phyloP scores from a whole-genome alignment of 2,329 filamentous ascomycete species.

The Leptographium wingfieldii region DNA sequence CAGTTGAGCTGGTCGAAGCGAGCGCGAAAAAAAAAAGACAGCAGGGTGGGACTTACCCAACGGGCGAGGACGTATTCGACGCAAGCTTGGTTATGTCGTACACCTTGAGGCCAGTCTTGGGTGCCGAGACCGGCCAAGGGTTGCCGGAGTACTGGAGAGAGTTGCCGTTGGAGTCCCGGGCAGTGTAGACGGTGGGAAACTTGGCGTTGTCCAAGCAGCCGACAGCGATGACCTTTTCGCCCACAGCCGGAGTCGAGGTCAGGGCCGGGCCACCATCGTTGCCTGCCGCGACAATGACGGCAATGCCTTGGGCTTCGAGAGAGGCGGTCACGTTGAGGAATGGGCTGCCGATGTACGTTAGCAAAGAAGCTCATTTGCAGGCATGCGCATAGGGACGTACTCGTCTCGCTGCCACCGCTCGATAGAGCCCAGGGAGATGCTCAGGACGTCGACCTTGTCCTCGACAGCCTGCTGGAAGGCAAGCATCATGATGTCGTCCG shows the following conservation, averaged over 20 bases:
- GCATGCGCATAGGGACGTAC: neutral
- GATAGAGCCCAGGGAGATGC: slow-evolving; percentile 35
- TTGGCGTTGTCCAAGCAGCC: slow-evolving; percentile 36
- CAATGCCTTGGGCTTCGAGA: neutral
- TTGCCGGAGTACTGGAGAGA: neutral
- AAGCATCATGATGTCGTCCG: slow-evolving; percentile 44
- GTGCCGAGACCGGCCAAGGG: neutral
- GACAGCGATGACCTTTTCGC: slow-evolving; percentile 33
- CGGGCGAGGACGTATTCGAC: neutral
- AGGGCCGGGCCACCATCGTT: slow-evolving; percentile 33
- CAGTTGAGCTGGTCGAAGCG: neutral
- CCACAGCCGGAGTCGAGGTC: slow-evolving; percentile 36
- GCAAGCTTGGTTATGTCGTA: neutral
- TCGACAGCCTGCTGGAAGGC: slow-evolving; percentile 49
- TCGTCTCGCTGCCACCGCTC: neutral
- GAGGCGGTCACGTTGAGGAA: neutral
- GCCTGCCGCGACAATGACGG: slow-evolving; percentile 38
- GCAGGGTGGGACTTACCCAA: neutral
- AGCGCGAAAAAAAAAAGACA: too few relatives aligned
- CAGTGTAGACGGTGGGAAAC: neutral
- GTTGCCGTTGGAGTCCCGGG: neutral
- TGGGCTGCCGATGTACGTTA: neutral
- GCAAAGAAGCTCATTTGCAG: neutral
- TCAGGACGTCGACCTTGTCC: slow-evolving; percentile 45
- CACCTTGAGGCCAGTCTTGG: neutral